Percentiles rank a stretch among this genome's conserved stretches.
These are phyloP conservation scores for Quercus rubra DNA, from an alignment of 306 rosid species.

Conservation along the genomic window DNA sequence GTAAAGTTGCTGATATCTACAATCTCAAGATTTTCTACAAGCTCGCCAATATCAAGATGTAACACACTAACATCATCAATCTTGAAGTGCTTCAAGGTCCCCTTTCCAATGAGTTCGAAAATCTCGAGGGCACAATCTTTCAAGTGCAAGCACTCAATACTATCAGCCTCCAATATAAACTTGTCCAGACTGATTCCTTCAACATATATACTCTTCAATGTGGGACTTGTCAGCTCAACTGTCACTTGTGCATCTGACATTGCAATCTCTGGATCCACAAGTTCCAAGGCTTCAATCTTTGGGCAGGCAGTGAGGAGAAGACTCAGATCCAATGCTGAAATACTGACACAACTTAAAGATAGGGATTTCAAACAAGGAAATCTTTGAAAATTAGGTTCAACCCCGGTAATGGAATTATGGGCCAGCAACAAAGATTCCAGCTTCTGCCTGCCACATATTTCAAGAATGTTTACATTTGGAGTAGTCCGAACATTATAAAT, in stretches of 20 bases:
- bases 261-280: constrained; percentile 63
- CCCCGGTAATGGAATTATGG: constrained; percentile 57
- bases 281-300: constrained; percentile 51
- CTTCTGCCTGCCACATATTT: constrained; percentile 67
- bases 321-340: constrained; percentile 72
- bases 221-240: constrained; percentile 52
- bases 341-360: constrained; percentile 52
- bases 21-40: constrained; percentile 39
- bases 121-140: constrained; percentile 48
- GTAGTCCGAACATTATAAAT: constrained; percentile 60
- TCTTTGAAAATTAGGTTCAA: constrained; percentile 71
- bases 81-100: constrained; percentile 45
- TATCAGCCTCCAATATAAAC: constrained; percentile 47
- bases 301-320: constrained; percentile 68
- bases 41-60: constrained; percentile 53
- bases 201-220: constrained; percentile 61
- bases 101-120: constrained; percentile 48
- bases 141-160: constrained; percentile 41
- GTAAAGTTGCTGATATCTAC: constrained; percentile 51
- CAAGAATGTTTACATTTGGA: constrained; percentile 59
- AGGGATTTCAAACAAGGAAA: constrained; percentile 73
- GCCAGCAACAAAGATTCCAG: constrained; percentile 55
- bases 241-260: constrained; percentile 60
- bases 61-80: constrained; percentile 48
- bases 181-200: constrained; percentile 69